A percentile compares a stretch with the other conserved stretches of the same genome.
Conservation (phyloP, 768 basidiomycete genomes). For the Boletellus ananas region DNA sequence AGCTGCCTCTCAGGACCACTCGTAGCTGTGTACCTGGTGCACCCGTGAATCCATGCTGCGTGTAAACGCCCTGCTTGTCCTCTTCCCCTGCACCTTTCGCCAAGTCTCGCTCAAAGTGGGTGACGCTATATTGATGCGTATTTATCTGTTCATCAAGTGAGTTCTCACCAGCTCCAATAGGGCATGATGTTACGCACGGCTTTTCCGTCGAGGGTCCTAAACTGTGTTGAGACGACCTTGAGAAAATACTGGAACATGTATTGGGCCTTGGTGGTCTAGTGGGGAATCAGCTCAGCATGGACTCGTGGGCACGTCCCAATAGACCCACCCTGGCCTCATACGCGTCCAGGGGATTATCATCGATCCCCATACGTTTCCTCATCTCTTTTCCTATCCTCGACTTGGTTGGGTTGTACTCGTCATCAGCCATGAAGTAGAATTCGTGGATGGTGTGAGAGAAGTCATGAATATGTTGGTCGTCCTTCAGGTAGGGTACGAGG, state of each 20-base stretch:
- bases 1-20: not conserved
- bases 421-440: constrained; percentile 75
- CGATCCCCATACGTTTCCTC: constrained; percentile 71
- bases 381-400: constrained; percentile 56
- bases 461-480: constrained; percentile 85
- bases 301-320: not conserved
- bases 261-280: constrained; percentile 68
- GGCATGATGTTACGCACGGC: constrained; percentile 39
- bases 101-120: constrained; percentile 94
- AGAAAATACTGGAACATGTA: constrained; percentile 99
- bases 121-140: constrained; percentile 93
- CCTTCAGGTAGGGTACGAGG: constrained; percentile 90
- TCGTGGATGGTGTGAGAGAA: constrained; percentile 87
- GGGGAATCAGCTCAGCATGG: not conserved
- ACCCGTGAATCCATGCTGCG: constrained; percentile 72
- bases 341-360: constrained; percentile 71
- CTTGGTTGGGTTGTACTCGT: constrained; percentile 73
- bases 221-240: constrained; percentile 96
- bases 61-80: constrained; percentile 58
- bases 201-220: constrained; percentile 76
- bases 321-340: constrained; percentile 53
- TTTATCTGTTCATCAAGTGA: constrained; percentile 50
- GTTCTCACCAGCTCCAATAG: not conserved
- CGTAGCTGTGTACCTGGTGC: constrained; percentile 50
- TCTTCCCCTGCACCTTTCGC: constrained; percentile 56